Conservation (phyloP, 257 asterid species). For the Ligustrum vulgare region DNA sequence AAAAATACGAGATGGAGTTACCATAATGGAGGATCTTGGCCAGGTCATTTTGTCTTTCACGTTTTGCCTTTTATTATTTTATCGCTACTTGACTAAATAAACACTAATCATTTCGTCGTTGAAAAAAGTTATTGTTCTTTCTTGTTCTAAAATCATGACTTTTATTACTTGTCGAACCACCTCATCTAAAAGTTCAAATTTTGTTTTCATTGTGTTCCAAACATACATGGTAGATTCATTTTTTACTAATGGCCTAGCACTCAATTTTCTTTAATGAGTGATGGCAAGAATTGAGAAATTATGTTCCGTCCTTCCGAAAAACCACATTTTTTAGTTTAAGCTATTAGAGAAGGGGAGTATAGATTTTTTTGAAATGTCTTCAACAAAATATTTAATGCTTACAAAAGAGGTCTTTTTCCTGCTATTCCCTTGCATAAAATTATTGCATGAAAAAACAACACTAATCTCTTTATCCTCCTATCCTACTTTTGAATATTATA, state of each 20-base stretch:
- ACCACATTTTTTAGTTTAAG: not conserved
- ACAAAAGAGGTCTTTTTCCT: not conserved
- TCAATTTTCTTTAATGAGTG: not conserved
- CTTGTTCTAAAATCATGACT: not conserved
- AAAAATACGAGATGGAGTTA: conserved; percentile 83
- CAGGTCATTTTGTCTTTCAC: conserved; percentile 47
- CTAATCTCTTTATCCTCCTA: not conserved
- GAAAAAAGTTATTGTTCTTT: not conserved
- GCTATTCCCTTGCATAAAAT: not conserved
- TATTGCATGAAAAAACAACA: not conserved
- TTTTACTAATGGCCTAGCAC: not conserved
- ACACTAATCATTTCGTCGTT: not conserved
- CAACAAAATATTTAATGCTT: not conserved
- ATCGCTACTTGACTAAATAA: not conserved
- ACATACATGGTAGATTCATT: not conserved
- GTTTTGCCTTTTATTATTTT: not conserved
- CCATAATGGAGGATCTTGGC: conserved; percentile 91
- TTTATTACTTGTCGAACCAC: not conserved
- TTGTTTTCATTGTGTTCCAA: not conserved
- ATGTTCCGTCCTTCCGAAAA: too few relatives aligned
- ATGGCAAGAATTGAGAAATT: too few relatives aligned
- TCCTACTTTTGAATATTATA: not conserved
- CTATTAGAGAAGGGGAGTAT: not conserved
- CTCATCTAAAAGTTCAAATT: not conserved
- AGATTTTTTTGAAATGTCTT: not conserved